Evolutionary conservation across 495 filamentous ascomycete genomes (phyloP).

Genomic region (Letharia lupina): DNA sequence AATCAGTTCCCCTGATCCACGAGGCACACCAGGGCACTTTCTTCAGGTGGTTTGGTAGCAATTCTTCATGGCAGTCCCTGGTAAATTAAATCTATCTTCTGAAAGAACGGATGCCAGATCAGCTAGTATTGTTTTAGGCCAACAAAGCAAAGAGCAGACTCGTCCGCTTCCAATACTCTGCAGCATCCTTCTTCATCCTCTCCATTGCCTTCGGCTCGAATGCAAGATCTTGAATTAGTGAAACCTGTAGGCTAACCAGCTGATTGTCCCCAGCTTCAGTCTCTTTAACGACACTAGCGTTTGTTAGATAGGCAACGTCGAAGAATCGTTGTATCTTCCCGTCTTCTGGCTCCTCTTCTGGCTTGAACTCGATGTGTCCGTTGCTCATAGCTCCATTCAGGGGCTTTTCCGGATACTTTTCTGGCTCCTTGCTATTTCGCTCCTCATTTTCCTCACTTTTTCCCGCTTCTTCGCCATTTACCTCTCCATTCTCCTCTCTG

Average conservation of each 20-base stretch:
- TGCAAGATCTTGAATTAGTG: slow-evolving; percentile 39
- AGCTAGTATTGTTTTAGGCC: not conserved
- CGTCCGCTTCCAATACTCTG: slow-evolving; percentile 75
- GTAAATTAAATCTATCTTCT: not conserved
- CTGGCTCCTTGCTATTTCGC: not conserved
- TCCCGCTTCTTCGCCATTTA: not conserved
- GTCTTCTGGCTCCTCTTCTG: slow-evolving; percentile 36
- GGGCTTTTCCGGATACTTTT: not conserved
- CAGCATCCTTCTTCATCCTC: slow-evolving; percentile 46
- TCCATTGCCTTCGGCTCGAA: slow-evolving; percentile 38
- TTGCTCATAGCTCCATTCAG: slow-evolving; percentile 17
- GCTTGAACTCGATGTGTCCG: slow-evolving; percentile 16
- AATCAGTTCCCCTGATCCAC: not conserved
- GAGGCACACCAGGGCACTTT: not conserved
- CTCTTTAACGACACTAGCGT: slow-evolving; percentile 32
- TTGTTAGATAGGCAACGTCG: slow-evolving; percentile 60
- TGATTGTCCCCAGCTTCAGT: slow-evolving; percentile 15
- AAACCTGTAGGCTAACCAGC: slow-evolving; percentile 21
- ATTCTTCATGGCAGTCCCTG: not conserved
- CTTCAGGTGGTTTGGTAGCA: not conserved
- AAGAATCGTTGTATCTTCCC: slow-evolving; percentile 67
- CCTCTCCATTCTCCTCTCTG: slow-evolving; percentile 10
- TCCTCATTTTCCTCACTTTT: not conserved
- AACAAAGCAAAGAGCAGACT: slow-evolving; percentile 62
- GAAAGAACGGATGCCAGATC: not conserved